Conservation (phyloP, 176 grass and related monocot genomes). For the Otatea glauca region DNA sequence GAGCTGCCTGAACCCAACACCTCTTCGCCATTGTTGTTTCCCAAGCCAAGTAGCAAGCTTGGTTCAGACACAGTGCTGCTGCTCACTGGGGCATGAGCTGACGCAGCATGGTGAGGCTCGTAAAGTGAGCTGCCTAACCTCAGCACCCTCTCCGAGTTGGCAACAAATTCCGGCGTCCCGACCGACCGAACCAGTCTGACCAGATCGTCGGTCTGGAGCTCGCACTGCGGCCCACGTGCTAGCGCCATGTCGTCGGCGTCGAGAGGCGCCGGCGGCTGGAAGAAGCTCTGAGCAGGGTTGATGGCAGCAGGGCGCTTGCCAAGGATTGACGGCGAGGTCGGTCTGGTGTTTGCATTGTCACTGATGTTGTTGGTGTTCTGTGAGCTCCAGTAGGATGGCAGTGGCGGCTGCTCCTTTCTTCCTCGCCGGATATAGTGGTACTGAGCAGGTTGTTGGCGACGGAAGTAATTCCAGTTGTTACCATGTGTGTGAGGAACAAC, state of each 20-base stretch:
- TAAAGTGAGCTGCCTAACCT: background rate
- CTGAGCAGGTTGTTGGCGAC: background rate
- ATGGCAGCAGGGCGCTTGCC: background rate
- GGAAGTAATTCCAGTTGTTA: background rate
- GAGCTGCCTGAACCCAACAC: background rate
- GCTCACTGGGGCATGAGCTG: background rate
- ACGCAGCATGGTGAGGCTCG: background rate
- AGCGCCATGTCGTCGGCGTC: background rate
- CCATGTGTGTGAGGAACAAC: background rate
- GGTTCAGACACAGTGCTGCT: background rate
- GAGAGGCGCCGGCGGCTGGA: background rate
- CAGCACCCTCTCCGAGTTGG: slow-evolving; percentile 11
- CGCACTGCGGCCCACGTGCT: background rate
- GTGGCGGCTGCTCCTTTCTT: background rate
- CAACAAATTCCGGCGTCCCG: slow-evolving; percentile 17
- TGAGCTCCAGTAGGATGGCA: background rate
- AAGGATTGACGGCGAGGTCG: background rate
- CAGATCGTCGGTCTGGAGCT: background rate
- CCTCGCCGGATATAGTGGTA: background rate
- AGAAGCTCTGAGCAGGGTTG: slow-evolving; percentile 4
- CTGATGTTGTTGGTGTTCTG: background rate
- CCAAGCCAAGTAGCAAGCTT: background rate
- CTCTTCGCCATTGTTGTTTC: background rate
- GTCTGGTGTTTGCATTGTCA: background rate
- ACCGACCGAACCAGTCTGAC: slow-evolving; percentile 11